These are phyloP conservation scores for Nemania sp. DNA, from an alignment of 2,329 filamentous ascomycete genomes.

Conservation along the genomic window DNA sequence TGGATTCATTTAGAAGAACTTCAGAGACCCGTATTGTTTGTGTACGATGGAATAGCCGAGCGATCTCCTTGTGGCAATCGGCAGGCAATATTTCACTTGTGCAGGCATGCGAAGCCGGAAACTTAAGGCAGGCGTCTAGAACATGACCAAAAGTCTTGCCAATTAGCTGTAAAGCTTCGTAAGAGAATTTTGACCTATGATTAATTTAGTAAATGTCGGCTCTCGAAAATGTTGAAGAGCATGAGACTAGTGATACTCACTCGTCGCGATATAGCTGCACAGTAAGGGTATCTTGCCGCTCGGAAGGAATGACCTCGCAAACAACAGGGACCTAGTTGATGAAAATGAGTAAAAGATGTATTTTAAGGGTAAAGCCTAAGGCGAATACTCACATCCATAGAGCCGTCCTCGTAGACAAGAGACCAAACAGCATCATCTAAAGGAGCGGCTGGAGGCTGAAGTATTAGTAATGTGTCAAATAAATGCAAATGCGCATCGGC, in stretches of 20 bases:
- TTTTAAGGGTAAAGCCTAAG: neutral
- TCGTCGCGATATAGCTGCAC: constrained; percentile 66
- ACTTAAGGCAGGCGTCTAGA: constrained; percentile 34
- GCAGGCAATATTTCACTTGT: constrained; percentile 25
- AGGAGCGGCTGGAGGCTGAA: constrained; percentile 67
- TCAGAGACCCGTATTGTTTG: neutral
- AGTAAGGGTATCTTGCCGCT: constrained; percentile 53
- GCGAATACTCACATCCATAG: constrained; percentile 65
- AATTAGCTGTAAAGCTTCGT: constrained; percentile 29
- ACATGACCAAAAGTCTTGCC: constrained; percentile 35
- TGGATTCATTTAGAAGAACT: neutral
- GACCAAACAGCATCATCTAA: constrained; percentile 61
- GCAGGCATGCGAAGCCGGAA: constrained; percentile 37
- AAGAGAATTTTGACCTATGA: constrained; percentile 33
- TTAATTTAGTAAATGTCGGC: constrained; percentile 19
- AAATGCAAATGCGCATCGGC: constrained; percentile 53
- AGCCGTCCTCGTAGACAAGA: constrained; percentile 58
- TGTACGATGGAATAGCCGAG: constrained; percentile 29
- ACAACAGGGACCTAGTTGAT: constrained; percentile 66
- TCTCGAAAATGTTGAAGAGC: too few relatives aligned
- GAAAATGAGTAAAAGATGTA: constrained; percentile 29
- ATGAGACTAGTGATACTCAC: constrained; percentile 39
- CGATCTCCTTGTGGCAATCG: constrained; percentile 25
- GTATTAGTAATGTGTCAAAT: constrained; percentile 79
- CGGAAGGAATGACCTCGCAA: constrained; percentile 69